A percentile compares a stretch with the other conserved stretches of the same genome.
Evolutionary conservation across 352 stramenopile species (phyloP).

Genomic region (Pythium rishiriense): DNA sequence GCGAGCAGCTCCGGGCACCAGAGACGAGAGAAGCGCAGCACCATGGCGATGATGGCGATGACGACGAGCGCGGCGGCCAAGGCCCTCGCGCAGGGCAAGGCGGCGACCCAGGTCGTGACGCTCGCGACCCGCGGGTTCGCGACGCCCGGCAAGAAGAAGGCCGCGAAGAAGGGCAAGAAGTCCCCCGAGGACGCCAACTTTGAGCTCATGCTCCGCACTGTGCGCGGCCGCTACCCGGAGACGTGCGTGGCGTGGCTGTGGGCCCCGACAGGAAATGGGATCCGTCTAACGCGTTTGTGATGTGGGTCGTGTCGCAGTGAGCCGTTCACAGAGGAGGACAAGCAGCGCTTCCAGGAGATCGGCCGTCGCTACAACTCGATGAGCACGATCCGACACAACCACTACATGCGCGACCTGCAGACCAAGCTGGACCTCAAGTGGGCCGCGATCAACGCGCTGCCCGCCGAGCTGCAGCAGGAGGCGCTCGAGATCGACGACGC

Average conservation of each 20-base stretch:
- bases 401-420: slow-evolving; percentile 87
- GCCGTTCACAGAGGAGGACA: slow-evolving; percentile 80
- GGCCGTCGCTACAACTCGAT: slow-evolving; percentile 80
- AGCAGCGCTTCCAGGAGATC: slow-evolving; percentile 76
- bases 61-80: slow-evolving; percentile 17
- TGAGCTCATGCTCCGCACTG: slow-evolving; percentile 81
- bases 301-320: slow-evolving; percentile 36
- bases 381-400: slow-evolving; percentile 84
- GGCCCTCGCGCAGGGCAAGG: slow-evolving; percentile 10
- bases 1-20: slow-evolving; percentile 15
- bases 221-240: slow-evolving; percentile 77
- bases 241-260: slow-evolving; percentile 39
- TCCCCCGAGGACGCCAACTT: slow-evolving; percentile 67
- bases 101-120: slow-evolving; percentile 19
- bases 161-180: slow-evolving; percentile 60
- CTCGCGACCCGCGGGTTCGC: slow-evolving; percentile 40
- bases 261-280: too few relatives aligned
- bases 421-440: slow-evolving; percentile 92
- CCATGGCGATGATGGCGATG: slow-evolving; percentile 29
- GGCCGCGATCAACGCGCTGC: slow-evolving; percentile 88
- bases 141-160: slow-evolving; percentile 44
- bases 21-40: slow-evolving; percentile 1
- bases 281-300: background rate
- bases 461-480: slow-evolving; percentile 74
- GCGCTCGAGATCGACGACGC: slow-evolving; percentile 70